Evolutionary conservation across 768 basidiomycete species (phyloP).

Genomic region (Trametes villosa): DNA sequence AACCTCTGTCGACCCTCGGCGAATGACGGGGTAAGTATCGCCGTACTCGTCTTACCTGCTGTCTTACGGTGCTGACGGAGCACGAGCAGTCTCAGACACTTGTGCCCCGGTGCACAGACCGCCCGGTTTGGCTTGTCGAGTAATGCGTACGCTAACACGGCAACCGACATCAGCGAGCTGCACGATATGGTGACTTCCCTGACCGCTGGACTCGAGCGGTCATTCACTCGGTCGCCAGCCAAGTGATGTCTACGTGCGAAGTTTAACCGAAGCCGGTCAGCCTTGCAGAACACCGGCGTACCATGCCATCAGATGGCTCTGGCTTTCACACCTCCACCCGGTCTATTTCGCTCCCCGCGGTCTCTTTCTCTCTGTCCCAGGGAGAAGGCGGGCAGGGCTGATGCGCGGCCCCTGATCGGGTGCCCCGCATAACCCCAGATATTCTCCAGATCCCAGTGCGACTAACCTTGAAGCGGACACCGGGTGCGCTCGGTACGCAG

Average conservation of each 20-base stretch:
- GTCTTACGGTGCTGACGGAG: no score
- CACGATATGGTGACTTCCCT: background rate
- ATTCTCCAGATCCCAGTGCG: constrained; percentile 13
- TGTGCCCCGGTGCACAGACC: no score
- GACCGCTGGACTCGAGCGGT: background rate
- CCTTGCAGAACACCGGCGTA: background rate
- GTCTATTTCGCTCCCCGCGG: constrained; percentile 15
- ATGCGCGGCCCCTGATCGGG: constrained; percentile 1
- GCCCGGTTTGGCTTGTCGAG: no score
- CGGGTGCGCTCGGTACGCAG: background rate
- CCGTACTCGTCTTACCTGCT: no score
- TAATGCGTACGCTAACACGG: background rate
- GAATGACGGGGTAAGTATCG: background rate
- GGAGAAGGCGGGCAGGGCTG: background rate
- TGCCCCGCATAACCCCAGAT: constrained; percentile 33
- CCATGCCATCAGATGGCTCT: constrained; percentile 10
- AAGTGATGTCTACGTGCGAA: constrained; percentile 6
- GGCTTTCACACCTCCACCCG: constrained; percentile 2
- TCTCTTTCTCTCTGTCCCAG: background rate
- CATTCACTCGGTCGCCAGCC: background rate
- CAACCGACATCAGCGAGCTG: background rate
- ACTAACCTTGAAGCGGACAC: constrained; percentile 13
- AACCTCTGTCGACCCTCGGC: background rate
- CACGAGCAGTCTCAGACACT: no score
- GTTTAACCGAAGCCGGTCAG: constrained; percentile 5